Evolutionary conservation across 2,329 filamentous ascomycete species (phyloP), one percentile per base, ranked within the genome.

Genomic region (Trichophyton schoenleinii): DNA sequence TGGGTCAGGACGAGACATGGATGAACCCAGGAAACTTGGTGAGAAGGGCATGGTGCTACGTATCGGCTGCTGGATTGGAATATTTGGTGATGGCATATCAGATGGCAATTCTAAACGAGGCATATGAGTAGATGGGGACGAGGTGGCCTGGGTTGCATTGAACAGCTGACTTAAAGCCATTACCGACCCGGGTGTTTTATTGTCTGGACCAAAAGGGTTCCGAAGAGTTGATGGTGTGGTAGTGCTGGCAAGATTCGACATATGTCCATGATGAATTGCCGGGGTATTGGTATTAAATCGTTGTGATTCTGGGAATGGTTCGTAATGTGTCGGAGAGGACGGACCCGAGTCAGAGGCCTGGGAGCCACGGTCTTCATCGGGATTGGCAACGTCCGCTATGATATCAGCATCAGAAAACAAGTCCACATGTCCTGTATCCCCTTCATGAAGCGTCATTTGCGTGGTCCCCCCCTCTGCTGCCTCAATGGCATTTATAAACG

Each of bases 311-410:
- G 76, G 76, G 61, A 78, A 78, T 20, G 73, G 72, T 34, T 74
- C 70, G 52, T 68, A 72, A 6, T 68, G 68, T 59, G 71, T 67
- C 8, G 74, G 74, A 41, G 74, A 75, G 1, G 74, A 76, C 9
- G 72, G 68, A 22, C 66, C 69, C 11, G 67, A 64, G 20, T 70
- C 71, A 60, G 65, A 68, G 61, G 70, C 69, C n/a, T 75, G 73
- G 82, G 82, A 69, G 83, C 86, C 52, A 79, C 86, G 75, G 85
- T 85, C 66, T 81, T 86, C 63, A 62, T 46, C 31, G 65, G 66
- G 61, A 3, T 46, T 22, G 4, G 48, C 52, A 41, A 49, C 36
- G 11, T 57, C 53, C 9, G 53, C 59, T 3, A 52, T 36, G 28
- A 18, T 42, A 13, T 72, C 71, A 46, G 77, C 71, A 42, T 70